These are phyloP conservation scores for Eragrostis curvula DNA, from an alignment of 176 grass and related monocot species.

Conservation along the genomic window DNA sequence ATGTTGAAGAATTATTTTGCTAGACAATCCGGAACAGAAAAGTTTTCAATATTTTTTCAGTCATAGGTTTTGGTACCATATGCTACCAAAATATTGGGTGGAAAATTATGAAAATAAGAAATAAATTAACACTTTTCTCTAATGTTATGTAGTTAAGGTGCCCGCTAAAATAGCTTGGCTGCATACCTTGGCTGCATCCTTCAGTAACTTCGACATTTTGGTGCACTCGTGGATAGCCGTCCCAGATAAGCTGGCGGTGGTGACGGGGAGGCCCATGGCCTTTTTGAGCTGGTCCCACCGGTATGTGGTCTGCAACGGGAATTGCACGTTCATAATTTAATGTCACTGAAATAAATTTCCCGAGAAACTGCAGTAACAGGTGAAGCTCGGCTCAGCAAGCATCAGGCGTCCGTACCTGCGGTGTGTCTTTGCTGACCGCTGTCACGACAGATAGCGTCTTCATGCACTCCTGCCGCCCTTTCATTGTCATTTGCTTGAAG, in stretches of 20 bases:
- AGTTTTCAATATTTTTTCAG: no score
- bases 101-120: no score
- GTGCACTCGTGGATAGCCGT: neutral
- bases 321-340: neutral
- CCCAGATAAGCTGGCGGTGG: neutral
- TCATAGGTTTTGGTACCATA: no score
- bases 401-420: conserved; percentile 1
- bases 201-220: neutral
- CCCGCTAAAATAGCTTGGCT: neutral
- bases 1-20: no score
- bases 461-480: neutral
- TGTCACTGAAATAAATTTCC: no score
- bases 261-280: neutral
- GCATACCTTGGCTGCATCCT: neutral
- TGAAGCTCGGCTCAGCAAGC: neutral
- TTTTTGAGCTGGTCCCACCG: neutral
- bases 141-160: neutral
- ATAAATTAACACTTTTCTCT: no score
- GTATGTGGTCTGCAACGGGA: neutral
- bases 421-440: neutral
- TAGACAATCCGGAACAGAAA: no score
- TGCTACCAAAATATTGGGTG: no score
- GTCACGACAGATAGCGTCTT: neutral
- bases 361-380: no score
- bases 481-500: neutral